These are phyloP conservation scores for Thelephora ganbajun DNA, from an alignment of 768 basidiomycete species.

Conservation along the genomic window DNA sequence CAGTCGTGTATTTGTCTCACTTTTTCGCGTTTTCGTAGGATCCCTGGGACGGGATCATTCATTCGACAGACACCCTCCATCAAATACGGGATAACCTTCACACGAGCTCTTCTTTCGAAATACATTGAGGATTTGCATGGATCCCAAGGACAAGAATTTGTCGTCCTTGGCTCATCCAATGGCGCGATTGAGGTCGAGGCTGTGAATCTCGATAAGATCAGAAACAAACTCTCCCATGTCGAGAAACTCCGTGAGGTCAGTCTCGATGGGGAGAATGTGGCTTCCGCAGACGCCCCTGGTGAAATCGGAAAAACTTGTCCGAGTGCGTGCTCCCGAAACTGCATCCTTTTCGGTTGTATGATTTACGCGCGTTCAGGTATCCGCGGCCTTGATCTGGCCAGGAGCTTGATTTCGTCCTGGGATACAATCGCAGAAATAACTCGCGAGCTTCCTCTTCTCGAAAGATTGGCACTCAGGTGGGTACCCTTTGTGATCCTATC, in stretches of 20 bases:
- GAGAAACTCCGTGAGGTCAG: constrained; percentile 65
- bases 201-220: constrained; percentile 67
- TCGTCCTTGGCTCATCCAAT: constrained; percentile 69
- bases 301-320: constrained; percentile 45
- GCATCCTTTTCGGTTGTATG: neutral
- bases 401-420: constrained; percentile 64
- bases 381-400: constrained; percentile 69
- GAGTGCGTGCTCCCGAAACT: constrained; percentile 31
- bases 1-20: constrained; percentile 2
- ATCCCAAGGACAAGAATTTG: constrained; percentile 37
- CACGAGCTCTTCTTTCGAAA: constrained; percentile 59
- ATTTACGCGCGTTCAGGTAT: constrained; percentile 34
- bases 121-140: constrained; percentile 59
- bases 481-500: constrained; percentile 15
- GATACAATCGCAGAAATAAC: constrained; percentile 48
- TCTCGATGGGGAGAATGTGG: constrained; percentile 55
- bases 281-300: constrained; percentile 33
- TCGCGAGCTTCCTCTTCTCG: constrained; percentile 43
- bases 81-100: constrained; percentile 54
- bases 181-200: constrained; percentile 81
- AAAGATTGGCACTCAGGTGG: constrained; percentile 68
- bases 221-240: constrained; percentile 52
- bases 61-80: constrained; percentile 53
- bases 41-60: constrained; percentile 60
- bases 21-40: constrained; percentile 21